Evolutionary conservation across 192 early-diverging fungal species (phyloP).

Genomic region (Linnemannia zychae): DNA sequence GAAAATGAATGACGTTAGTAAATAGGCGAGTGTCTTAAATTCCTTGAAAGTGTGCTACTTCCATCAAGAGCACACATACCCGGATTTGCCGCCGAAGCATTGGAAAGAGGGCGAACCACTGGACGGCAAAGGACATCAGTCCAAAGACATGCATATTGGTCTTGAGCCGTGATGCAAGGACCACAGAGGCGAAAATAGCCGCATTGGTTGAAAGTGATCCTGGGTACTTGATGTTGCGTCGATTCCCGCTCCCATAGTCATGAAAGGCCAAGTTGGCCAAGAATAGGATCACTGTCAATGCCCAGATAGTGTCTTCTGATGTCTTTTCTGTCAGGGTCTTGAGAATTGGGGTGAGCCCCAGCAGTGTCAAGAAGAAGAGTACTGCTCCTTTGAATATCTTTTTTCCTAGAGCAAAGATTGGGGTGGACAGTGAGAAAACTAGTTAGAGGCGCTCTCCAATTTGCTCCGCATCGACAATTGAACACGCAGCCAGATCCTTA

Average conservation of each 20-base stretch:
- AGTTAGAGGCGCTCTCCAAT: background rate
- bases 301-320: slow-evolving; percentile 95
- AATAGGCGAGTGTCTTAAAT: background rate
- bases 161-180: slow-evolving; percentile 88
- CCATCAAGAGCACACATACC: slow-evolving; percentile 51
- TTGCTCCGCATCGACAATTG: background rate
- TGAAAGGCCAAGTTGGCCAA: slow-evolving; percentile 91
- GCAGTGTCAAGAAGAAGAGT: slow-evolving; percentile 80
- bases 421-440: background rate
- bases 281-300: slow-evolving; percentile 87
- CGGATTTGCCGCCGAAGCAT: slow-evolving; percentile 86
- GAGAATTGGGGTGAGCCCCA: slow-evolving; percentile 91
- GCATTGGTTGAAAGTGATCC: slow-evolving; percentile 98
- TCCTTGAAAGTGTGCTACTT: background rate
- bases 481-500: background rate
- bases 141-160: slow-evolving; percentile 91
- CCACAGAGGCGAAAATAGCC: slow-evolving; percentile 93
- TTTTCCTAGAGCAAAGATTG: slow-evolving; percentile 39
- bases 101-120: slow-evolving; percentile 96
- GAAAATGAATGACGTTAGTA: background rate
- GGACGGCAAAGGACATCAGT: slow-evolving; percentile 87
- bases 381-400: slow-evolving; percentile 73
- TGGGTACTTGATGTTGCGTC: slow-evolving; percentile 74
- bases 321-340: slow-evolving; percentile 92
- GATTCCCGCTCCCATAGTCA: slow-evolving; percentile 77